Percentiles rank a stretch among this genome's conserved stretches.
Conservation (phyloP, 2,329 filamentous ascomycete species). For the Sporothrix sp. region DNA sequence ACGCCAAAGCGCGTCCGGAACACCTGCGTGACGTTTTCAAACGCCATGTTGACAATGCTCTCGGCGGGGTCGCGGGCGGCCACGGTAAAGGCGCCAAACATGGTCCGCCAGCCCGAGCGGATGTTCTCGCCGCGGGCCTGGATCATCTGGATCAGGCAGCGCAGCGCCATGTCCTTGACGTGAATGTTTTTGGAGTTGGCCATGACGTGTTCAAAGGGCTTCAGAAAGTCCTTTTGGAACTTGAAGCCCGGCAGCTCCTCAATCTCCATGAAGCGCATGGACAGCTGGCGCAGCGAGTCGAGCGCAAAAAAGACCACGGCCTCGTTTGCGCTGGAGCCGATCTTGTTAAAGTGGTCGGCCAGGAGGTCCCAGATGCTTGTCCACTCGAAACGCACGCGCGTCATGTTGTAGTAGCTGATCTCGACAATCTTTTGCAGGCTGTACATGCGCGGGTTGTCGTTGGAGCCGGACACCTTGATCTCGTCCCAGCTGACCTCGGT, state of each 20-base stretch:
- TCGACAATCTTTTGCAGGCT: slow-evolving; percentile 97
- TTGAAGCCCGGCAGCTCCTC: slow-evolving; percentile 98
- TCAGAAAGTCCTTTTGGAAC: slow-evolving; percentile 98
- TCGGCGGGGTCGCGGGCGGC: slow-evolving; percentile 90
- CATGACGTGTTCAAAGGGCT: slow-evolving; percentile 96
- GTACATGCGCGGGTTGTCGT: slow-evolving; percentile 91
- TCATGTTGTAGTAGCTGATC: slow-evolving; percentile 99
- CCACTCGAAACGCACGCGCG: slow-evolving; percentile 95
- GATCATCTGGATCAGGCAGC: slow-evolving; percentile 98
- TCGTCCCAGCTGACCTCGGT: slow-evolving; percentile 98
- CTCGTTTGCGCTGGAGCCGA: slow-evolving; percentile 93
- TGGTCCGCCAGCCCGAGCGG: slow-evolving; percentile 94
- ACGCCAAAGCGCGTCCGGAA: slow-evolving; percentile 94
- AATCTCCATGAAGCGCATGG: slow-evolving; percentile 98
- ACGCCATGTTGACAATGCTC: slow-evolving; percentile 90
- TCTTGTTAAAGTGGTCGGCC: slow-evolving; percentile 97
- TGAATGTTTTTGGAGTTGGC: slow-evolving; percentile 82
- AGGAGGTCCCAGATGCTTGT: slow-evolving; percentile 94
- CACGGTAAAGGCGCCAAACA: slow-evolving; percentile 98
- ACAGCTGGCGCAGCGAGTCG: slow-evolving; percentile 88
- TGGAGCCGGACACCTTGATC: slow-evolving; percentile 92
- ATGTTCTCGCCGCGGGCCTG: slow-evolving; percentile 95
- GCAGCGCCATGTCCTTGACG: slow-evolving; percentile 94
- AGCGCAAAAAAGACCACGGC: slow-evolving; percentile 96
- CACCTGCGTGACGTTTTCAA: slow-evolving; percentile 90